Conservation (phyloP, 148 eudicot species). For the Vaccinium macrocarpon region DNA sequence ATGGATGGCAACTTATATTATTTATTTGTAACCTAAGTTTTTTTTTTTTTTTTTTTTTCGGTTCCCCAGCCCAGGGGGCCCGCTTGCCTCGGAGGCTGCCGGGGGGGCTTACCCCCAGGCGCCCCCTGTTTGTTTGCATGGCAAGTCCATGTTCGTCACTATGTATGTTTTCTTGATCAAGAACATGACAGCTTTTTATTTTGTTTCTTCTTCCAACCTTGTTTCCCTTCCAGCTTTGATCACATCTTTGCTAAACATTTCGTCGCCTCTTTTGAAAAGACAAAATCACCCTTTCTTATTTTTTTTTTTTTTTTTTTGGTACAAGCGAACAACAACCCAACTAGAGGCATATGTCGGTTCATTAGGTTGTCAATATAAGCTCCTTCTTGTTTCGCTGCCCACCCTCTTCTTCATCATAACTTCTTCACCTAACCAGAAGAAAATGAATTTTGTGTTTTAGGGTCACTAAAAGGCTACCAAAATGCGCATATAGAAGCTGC, state of each 20-base stretch:
- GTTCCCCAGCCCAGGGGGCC: no score
- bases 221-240: not conserved
- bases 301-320: not conserved
- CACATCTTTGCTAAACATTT: not conserved
- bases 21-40: no score
- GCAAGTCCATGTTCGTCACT: slow-evolving; percentile 8
- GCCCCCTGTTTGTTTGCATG: no score
- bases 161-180: not conserved
- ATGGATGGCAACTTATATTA: no score
- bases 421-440: not conserved
- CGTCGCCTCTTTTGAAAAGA: not conserved
- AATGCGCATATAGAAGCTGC: not conserved
- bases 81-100: no score
- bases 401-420: not conserved
- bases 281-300: not conserved
- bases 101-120: no score
- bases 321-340: not conserved
- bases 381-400: not conserved
- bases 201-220: slow-evolving; percentile 6
- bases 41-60: no score
- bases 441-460: not conserved
- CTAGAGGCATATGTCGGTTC: not conserved
- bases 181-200: not conserved
- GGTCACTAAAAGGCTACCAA: not conserved
- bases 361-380: not conserved